Percentiles rank a stretch among this genome's conserved stretches.
Evolutionary conservation across 1,139 yeast genomes (phyloP).

Genomic region (Scheffersomyces lignicola): DNA sequence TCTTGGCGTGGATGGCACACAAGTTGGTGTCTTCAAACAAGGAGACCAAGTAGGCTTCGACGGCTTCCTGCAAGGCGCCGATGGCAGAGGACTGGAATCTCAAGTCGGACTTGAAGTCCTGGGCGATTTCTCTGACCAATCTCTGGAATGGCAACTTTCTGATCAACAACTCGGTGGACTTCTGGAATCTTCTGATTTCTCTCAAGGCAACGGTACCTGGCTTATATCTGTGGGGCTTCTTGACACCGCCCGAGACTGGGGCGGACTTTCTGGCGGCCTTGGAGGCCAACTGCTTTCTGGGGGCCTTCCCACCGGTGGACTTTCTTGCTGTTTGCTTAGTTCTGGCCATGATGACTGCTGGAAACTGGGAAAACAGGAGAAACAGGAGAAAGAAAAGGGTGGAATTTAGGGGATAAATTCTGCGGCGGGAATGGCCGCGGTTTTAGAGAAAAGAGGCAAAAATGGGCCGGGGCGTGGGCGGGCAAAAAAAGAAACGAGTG

Average conservation of each 20-base stretch:
- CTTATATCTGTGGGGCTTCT: conserved; percentile 56
- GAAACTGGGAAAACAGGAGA: conserved; percentile 5
- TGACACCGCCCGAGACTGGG: conserved; percentile 53
- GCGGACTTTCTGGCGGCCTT: conserved; percentile 57
- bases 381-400: conserved; percentile 7
- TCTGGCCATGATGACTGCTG: conserved; percentile 40
- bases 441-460: no score
- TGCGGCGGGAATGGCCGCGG: no score
- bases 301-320: conserved; percentile 56
- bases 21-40: conserved; percentile 54
- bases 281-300: conserved; percentile 55
- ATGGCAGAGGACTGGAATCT: conserved; percentile 54
- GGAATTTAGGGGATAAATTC: no score
- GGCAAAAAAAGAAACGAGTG: no score
- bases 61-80: conserved; percentile 56
- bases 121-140: conserved; percentile 51
- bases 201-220: conserved; percentile 58
- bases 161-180: conserved; percentile 51
- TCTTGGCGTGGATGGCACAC: conserved; percentile 56
- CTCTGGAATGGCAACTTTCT: conserved; percentile 54
- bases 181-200: conserved; percentile 56
- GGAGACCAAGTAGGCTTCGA: conserved; percentile 52
- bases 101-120: conserved; percentile 52
- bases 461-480: no score
- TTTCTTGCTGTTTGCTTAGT: conserved; percentile 56